Base-by-base conservation (phyloP, 2,329 filamentous ascomycete species). In the Pseudogymnoascus sp. region DNA sequence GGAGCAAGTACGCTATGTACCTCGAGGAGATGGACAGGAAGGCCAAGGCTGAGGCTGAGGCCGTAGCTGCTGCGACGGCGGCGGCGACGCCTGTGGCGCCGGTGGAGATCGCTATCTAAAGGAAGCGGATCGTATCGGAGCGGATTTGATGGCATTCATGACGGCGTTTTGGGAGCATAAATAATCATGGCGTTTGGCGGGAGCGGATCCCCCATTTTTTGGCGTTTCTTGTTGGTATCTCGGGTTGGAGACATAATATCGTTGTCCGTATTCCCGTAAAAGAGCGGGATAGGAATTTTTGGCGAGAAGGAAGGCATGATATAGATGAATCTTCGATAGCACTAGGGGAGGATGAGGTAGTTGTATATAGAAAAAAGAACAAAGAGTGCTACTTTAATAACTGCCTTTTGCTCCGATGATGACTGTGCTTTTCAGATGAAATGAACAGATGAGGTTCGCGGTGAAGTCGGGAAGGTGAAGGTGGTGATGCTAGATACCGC, bases 1-100 rank as follows among this genome's bases (percentile, higher is more conserved):
- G 92, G 75, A 96, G 90, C 63, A 87, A 92, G 68, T 99, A 97
- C 71, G 89, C 92, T 9, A 86, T 92, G 76, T 97, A 88, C 59
- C 59, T 73, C 61, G 60, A 61, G 21, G 70, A 71, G 60, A 63
- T 66, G 64, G 71, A 72, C 59, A 65, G 69, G 67, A 72, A 72
- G 68, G 60, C 60, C 37, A 68, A 69, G 50, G 68, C 69, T 33
- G 69, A 71, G 60, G 68, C 26, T 1, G 44, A 50, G 13, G 10
- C 11, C 9, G 35, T 13, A 3, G 44, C 44, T 31, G 44, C 44
- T 31, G 44, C 41, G 41, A 15, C 13, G 6, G 11, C 24, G 10
- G 41, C 11, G 5, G 15, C 41, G 1, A 24, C 17, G 21, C 21
- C 21, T n/a, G 40, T 26, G 17, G 44, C 26, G 26, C n/a, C 44